phyloP scores from a whole-genome alignment of 2,329 filamentous ascomycete species.

The Elsinoe fawcettii region DNA sequence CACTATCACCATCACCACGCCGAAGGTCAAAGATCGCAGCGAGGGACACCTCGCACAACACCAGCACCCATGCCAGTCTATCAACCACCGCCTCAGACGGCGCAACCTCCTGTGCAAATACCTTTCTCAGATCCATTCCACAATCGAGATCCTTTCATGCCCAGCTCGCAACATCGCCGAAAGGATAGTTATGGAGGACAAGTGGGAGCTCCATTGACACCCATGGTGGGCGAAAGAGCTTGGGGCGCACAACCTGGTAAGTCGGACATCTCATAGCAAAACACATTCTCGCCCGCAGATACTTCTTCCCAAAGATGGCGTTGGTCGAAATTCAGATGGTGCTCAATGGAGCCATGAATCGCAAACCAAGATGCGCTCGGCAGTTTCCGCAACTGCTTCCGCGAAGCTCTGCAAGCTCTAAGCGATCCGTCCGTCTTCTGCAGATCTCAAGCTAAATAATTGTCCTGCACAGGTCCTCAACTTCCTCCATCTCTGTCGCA shows the following conservation, averaged over 20 bases:
- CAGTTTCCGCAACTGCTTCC: constrained; percentile 11
- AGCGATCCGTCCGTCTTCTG: background rate
- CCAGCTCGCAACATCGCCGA: constrained; percentile 32
- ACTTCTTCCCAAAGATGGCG: background rate
- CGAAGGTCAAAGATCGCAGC: constrained; percentile 3
- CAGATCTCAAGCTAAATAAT: background rate
- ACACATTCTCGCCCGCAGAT: background rate
- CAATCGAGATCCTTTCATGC: constrained; percentile 41
- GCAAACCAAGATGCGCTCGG: constrained; percentile 11
- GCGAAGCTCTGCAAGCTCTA: constrained; percentile 12
- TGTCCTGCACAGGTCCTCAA: background rate
- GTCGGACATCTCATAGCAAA: background rate
- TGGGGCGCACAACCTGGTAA: constrained; percentile 16
- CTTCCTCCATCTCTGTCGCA: constrained; percentile 12
- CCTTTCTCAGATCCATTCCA: constrained; percentile 42
- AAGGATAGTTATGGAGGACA: constrained; percentile 35
- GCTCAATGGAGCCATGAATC: constrained; percentile 1
- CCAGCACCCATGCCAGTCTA: constrained; percentile 12
- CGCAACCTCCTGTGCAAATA: constrained; percentile 36
- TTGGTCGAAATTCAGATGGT: background rate
- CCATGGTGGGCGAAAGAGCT: constrained; percentile 27
- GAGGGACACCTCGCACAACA: constrained; percentile 11
- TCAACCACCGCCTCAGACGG: constrained; percentile 23
- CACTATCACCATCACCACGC: constrained; percentile 2
- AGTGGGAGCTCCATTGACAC: constrained; percentile 26